Percentiles rank a stretch among this genome's conserved stretches.
Evolutionary conservation across 208 protist genomes (phyloP).

Genomic region (Balamuthia mandrillaris): DNA sequence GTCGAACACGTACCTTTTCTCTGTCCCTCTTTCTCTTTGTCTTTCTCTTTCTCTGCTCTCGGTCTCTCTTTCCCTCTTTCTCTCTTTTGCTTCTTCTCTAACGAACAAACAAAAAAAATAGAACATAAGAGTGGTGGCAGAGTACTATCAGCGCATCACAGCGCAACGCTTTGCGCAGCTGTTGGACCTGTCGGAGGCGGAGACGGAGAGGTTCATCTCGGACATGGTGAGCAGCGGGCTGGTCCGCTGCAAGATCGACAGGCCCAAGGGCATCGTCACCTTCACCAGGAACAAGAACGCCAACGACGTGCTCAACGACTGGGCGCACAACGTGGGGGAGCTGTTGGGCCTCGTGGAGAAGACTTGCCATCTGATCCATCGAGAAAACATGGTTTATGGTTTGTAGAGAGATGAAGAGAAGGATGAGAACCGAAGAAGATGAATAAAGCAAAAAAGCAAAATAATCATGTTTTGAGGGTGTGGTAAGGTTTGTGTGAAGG

Average conservation of each 20-base stretch:
- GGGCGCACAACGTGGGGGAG: slow-evolving; percentile 80
- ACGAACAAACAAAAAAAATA: no score
- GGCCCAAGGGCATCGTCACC: slow-evolving; percentile 83
- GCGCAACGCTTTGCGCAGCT: slow-evolving; percentile 82
- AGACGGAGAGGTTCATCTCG: slow-evolving; percentile 87
- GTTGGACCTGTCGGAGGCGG: slow-evolving; percentile 76
- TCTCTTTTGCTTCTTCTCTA: no score
- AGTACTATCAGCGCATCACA: slow-evolving; percentile 90
- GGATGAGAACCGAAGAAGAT: no score
- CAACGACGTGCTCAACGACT: slow-evolving; percentile 80
- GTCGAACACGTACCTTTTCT: no score
- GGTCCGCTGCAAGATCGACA: slow-evolving; percentile 89
- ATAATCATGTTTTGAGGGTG: no score
- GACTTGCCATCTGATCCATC: slow-evolving; percentile 87
- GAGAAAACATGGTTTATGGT: slow-evolving; percentile 83
- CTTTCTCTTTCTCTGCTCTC: no score
- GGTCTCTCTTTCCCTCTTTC: no score
- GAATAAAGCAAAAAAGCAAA: no score
- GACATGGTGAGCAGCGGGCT: slow-evolving; percentile 83
- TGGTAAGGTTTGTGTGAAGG: no score
- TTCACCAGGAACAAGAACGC: slow-evolving; percentile 85
- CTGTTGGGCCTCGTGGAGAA: slow-evolving; percentile 85
- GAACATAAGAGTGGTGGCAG: slow-evolving; percentile 89
- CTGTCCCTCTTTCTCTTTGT: no score
- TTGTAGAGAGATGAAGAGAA: no score